These are phyloP conservation scores for Ordospora pajunii DNA, from an alignment of 371 early-diverging fungal species.

Conservation along the genomic window DNA sequence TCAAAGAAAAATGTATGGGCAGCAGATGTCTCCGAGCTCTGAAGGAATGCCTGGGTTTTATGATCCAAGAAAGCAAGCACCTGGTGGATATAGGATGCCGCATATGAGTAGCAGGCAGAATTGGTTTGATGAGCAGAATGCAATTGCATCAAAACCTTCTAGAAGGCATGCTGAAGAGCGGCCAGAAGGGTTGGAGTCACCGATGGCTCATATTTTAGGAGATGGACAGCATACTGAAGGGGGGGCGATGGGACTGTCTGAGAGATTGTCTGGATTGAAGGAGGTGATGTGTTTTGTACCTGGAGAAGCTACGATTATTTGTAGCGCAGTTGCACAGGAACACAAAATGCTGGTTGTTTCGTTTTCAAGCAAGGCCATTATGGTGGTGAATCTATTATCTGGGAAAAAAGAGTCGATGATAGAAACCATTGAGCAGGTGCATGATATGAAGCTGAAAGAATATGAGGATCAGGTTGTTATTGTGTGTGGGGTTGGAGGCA, in stretches of 20 bases:
- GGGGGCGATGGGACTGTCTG: not conserved
- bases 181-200: no score
- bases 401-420: constrained; percentile 23
- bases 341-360: constrained; percentile 24
- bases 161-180: not conserved
- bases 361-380: constrained; percentile 6
- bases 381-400: constrained; percentile 14
- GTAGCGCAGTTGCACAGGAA: constrained; percentile 5
- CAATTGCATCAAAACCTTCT: not conserved
- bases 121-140: not conserved
- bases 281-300: constrained; percentile 10
- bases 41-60: not conserved
- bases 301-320: not conserved
- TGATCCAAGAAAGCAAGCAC: not conserved
- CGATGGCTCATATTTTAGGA: no score
- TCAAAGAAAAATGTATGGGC: constrained; percentile 12
- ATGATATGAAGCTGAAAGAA: constrained; percentile 23
- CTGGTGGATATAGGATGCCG: not conserved
- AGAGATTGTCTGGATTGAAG: constrained; percentile 3
- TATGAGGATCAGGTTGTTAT: not conserved
- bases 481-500: not conserved
- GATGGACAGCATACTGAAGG: no score
- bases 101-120: not conserved
- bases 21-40: not conserved
- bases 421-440: constrained; percentile 26